These are phyloP conservation scores for Globisporangium paroecandrum DNA, from an alignment of 352 stramenopile species.

Conservation along the genomic window DNA sequence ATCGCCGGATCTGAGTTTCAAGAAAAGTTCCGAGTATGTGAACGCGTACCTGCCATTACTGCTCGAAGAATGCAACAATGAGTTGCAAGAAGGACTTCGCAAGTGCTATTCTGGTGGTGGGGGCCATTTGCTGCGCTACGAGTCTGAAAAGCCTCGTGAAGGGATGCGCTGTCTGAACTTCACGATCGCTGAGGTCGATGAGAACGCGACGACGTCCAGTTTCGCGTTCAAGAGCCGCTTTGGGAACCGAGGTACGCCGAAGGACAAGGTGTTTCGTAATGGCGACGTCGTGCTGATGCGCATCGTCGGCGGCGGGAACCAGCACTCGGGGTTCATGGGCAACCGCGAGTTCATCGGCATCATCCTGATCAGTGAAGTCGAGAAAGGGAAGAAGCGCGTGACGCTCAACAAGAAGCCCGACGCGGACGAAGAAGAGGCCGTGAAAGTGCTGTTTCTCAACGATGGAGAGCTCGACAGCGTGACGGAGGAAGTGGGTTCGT, in stretches of 20 bases:
- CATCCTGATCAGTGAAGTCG: conserved; percentile 69
- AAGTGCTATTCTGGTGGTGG: conserved; percentile 36
- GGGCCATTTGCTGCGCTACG: conserved; percentile 70
- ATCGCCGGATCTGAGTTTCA: conserved; percentile 57
- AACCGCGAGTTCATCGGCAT: conserved; percentile 70
- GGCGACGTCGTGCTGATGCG: conserved; percentile 73
- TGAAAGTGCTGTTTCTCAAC: conserved; percentile 79
- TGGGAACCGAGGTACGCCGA: conserved; percentile 23
- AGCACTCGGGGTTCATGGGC: conserved; percentile 31
- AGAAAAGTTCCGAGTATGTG: conserved; percentile 68
- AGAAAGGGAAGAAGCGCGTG: conserved; percentile 53
- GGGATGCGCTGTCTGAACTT: conserved; percentile 81
- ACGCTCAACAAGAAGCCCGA: conserved; percentile 36
- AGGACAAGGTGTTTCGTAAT: conserved; percentile 78
- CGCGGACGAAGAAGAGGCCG: conserved; percentile 54
- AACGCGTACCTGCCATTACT: conserved; percentile 77
- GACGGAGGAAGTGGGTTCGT: conserved; percentile 53
- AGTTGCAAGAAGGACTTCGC: conserved; percentile 67
- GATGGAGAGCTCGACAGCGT: conserved; percentile 72
- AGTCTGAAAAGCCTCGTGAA: conserved; percentile 77
- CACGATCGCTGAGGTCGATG: conserved; percentile 55
- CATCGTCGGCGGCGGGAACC: conserved; percentile 23
- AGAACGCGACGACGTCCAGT: conserved; percentile 21
- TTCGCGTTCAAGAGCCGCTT: conserved; percentile 22
- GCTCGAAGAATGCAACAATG: conserved; percentile 80